Evolutionary conservation across 805 yeast genomes (phyloP).

Genomic region (Isabelozyma gotoi): DNA sequence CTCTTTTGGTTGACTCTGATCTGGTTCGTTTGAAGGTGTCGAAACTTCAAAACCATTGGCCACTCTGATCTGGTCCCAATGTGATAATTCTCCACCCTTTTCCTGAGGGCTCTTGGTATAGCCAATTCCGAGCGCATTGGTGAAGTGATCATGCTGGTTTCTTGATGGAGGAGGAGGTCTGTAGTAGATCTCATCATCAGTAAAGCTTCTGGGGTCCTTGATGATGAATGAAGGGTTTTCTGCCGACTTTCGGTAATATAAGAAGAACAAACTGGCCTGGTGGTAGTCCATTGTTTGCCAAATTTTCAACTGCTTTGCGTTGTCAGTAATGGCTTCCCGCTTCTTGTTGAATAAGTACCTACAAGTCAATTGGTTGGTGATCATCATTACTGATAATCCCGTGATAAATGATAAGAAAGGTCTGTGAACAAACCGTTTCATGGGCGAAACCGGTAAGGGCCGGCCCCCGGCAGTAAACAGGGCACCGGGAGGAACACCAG

Average conservation of each 20-base stretch:
- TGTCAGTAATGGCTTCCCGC: conserved; percentile 12
- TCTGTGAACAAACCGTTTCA: conserved; percentile 17
- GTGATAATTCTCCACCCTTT: conserved; percentile 10
- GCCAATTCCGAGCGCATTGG: conserved; percentile 7
- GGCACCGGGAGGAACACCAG: not conserved
- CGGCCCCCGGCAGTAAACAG: not conserved
- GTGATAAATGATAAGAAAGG: conserved; percentile 33
- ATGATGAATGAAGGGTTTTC: conserved; percentile 51
- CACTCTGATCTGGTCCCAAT: conserved; percentile 37
- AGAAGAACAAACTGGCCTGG: conserved; percentile 33
- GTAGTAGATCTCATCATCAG: conserved; percentile 27
- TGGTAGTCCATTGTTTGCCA: conserved; percentile 40
- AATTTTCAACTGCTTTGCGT: conserved; percentile 19
- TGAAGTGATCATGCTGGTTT: conserved; percentile 1
- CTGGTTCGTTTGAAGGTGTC: not conserved
- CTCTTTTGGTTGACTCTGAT: too few species aligned
- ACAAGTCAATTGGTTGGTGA: conserved; percentile 23
- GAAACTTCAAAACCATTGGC: conserved; percentile 28
- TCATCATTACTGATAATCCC: conserved; percentile 26
- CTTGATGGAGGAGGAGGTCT: conserved; percentile 13
- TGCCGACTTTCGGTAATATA: conserved; percentile 52
- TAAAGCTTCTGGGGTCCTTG: conserved; percentile 51
- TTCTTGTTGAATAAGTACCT: conserved; percentile 21
- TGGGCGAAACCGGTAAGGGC: conserved; percentile 3
- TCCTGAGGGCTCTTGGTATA: conserved; percentile 1